Evolutionary conservation across 2,329 filamentous ascomycete species (phyloP).

Genomic region (Claviceps pazoutovae): DNA sequence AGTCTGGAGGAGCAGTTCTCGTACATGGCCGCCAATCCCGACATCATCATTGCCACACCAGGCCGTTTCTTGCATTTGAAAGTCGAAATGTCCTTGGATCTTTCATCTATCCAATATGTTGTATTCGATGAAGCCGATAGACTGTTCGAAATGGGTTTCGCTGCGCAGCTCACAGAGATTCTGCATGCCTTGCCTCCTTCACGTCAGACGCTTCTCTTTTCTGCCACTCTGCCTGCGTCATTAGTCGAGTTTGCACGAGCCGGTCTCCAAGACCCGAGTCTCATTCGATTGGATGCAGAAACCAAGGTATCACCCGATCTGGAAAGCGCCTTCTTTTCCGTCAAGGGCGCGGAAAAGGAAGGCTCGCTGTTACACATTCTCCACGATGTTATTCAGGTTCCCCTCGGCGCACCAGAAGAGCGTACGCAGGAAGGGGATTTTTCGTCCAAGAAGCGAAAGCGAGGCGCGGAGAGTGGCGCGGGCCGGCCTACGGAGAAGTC

Average conservation of each 20-base stretch:
- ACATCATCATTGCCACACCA: slow-evolving; percentile 93
- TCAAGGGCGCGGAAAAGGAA: slow-evolving; percentile 90
- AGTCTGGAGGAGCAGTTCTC: slow-evolving; percentile 91
- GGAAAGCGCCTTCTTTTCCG: slow-evolving; percentile 86
- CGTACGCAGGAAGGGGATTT: slow-evolving; percentile 32
- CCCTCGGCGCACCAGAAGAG: slow-evolving; percentile 46
- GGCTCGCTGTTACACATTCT: slow-evolving; percentile 80
- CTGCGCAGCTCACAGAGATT: slow-evolving; percentile 84
- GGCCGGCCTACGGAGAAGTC: slow-evolving; percentile 73
- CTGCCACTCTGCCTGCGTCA: slow-evolving; percentile 84
- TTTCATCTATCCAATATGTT: slow-evolving; percentile 85
- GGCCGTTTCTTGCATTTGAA: slow-evolving; percentile 93
- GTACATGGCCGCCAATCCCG: slow-evolving; percentile 85
- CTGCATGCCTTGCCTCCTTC: slow-evolving; percentile 71
- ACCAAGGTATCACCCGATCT: slow-evolving; percentile 92
- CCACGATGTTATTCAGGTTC: slow-evolving; percentile 86
- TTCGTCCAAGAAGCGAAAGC: slow-evolving; percentile 58
- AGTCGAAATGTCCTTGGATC: slow-evolving; percentile 85
- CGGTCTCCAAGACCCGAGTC: slow-evolving; percentile 78
- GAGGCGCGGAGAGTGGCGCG: slow-evolving; percentile 35
- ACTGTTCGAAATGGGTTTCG: slow-evolving; percentile 97
- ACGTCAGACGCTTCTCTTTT: slow-evolving; percentile 86
- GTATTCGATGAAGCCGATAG: slow-evolving; percentile 97
- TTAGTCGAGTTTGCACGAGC: slow-evolving; percentile 92
- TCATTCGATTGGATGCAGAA: slow-evolving; percentile 84